These are phyloP conservation scores for Colletotrichum tabaci DNA, from an alignment of 2,329 filamentous ascomycete species.

Conservation along the genomic window DNA sequence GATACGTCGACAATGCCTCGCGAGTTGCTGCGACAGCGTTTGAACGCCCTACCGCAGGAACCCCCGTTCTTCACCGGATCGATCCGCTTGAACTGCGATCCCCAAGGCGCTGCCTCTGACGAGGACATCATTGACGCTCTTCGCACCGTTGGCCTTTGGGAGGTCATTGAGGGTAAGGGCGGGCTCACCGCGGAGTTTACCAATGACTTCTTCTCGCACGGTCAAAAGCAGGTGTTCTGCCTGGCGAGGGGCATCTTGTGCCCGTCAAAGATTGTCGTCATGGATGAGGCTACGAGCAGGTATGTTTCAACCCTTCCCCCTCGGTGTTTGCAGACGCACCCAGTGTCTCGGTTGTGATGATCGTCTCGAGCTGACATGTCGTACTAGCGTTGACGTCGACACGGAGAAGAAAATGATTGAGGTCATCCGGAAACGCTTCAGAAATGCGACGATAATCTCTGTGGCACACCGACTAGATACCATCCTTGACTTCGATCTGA, in stretches of 20 bases:
- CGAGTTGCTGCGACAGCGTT: slow-evolving; percentile 45
- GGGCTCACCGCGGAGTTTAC: slow-evolving; percentile 53
- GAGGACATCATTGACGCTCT: slow-evolving; percentile 60
- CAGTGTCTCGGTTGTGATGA: too few species aligned
- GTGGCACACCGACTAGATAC: too few species aligned
- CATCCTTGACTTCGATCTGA: too few species aligned
- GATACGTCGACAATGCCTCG: slow-evolving; percentile 50
- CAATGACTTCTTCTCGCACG: slow-evolving; percentile 56
- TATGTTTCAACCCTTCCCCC: slow-evolving; percentile 29
- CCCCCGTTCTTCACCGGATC: slow-evolving; percentile 62
- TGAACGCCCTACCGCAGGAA: slow-evolving; percentile 66
- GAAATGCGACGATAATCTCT: too few species aligned
- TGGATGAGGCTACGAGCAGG: slow-evolving; percentile 59
- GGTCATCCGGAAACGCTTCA: too few species aligned
- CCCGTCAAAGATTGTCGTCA: slow-evolving; percentile 54
- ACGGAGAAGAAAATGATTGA: too few species aligned
- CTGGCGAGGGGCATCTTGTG: slow-evolving; percentile 61
- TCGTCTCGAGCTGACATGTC: too few species aligned
- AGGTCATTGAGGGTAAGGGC: slow-evolving; percentile 54
- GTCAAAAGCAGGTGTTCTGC: slow-evolving; percentile 64
- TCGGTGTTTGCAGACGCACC: too few species aligned
- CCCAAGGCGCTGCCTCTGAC: slow-evolving; percentile 53
- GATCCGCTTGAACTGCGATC: slow-evolving; percentile 64
- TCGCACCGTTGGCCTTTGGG: slow-evolving; percentile 60
- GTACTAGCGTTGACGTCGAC: too few species aligned